Evolutionary conservation across 1,139 yeast genomes (phyloP).

Genomic region (Saccharomyces hybrid): DNA sequence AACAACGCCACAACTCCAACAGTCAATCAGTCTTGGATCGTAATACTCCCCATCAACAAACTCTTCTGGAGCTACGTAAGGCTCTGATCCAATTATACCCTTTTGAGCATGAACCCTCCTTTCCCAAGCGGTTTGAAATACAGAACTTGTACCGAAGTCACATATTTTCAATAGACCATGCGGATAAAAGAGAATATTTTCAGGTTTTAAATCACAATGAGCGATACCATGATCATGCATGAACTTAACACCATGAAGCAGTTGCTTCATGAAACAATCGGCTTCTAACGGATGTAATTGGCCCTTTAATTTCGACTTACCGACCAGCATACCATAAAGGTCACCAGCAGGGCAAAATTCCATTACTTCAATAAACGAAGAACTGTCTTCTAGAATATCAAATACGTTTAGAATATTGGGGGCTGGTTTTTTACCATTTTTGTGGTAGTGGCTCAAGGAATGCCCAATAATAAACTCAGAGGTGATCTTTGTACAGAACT

Average conservation of each 20-base stretch:
- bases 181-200: slow-evolving; percentile 47
- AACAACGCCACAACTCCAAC: slow-evolving; percentile 62
- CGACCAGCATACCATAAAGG: slow-evolving; percentile 40
- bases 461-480: slow-evolving; percentile 71
- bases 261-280: slow-evolving; percentile 63
- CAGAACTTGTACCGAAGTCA: slow-evolving; percentile 68
- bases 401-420: slow-evolving; percentile 60
- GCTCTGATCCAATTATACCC: slow-evolving; percentile 67
- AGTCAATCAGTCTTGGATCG: slow-evolving; percentile 54
- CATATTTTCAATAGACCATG: slow-evolving; percentile 49
- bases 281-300: slow-evolving; percentile 44
- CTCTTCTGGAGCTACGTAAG: slow-evolving; percentile 69
- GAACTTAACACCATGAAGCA: slow-evolving; percentile 53
- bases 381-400: slow-evolving; percentile 51
- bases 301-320: slow-evolving; percentile 19
- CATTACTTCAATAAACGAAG: slow-evolving; percentile 65
- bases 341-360: slow-evolving; percentile 71
- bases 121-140: slow-evolving; percentile 63
- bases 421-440: slow-evolving; percentile 9
- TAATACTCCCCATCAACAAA: slow-evolving; percentile 38
- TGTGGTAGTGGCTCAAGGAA: slow-evolving; percentile 41
- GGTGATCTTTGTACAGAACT: slow-evolving; percentile 58
- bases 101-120: slow-evolving; percentile 41
- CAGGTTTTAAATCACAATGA: slow-evolving; percentile 67
- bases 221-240: slow-evolving; percentile 70